Evolutionary conservation across 2,329 filamentous ascomycete species (phyloP), one percentile per base, ranked within the genome.

Genomic region (Epichloe festucae): DNA sequence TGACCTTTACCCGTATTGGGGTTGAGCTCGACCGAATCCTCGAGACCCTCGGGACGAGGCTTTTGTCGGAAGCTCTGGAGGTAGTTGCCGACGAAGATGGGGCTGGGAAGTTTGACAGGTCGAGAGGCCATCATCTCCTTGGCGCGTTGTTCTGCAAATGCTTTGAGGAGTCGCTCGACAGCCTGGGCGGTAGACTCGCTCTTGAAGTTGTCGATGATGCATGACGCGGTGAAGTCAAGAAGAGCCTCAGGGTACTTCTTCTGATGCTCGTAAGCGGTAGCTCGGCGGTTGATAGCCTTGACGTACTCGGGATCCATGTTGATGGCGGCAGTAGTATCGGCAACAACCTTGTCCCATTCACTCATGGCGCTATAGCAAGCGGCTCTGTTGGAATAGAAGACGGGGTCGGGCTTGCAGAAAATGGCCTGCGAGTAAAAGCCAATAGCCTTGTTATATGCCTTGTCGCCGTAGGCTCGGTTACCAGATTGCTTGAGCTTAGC

Each of bases 361-460:
- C 82, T 83, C 65, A 93, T 82, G 58, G 93, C 89, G 67, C 95
- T 97, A 74, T 89, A 94, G 78, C 93, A 98, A 51, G 93, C 93
- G 53, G 93, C 93, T 61, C 93, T 86, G 78, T 98, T 98, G 57
- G 93, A 97, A 78, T 94, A 98, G 77, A 93, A 98, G 67, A 98
- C 90, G 35, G 93, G 89, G 64, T 98, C 93, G 53, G 90, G 85
- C 73, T 93, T 95, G 84, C 93, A 97, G 49, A 97, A 74, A 62
- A 98, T 95, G 48, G 93, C 93, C 73, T 95, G 88, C 59, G 87
- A 87, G 72, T 98, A 98, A 38, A 98, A 82, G 4, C 90, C 86
- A 65, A 98, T 98, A 59, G 93, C 93, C 62, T 81, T 83, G 70
- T 89, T 85, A 72, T 96, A 96, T 63, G 95, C 87, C 73, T 96